A percentile compares a stretch with the other conserved stretches of the same genome.
Conservation (phyloP, 768 basidiomycete species). For the Clathrus columnatus region DNA sequence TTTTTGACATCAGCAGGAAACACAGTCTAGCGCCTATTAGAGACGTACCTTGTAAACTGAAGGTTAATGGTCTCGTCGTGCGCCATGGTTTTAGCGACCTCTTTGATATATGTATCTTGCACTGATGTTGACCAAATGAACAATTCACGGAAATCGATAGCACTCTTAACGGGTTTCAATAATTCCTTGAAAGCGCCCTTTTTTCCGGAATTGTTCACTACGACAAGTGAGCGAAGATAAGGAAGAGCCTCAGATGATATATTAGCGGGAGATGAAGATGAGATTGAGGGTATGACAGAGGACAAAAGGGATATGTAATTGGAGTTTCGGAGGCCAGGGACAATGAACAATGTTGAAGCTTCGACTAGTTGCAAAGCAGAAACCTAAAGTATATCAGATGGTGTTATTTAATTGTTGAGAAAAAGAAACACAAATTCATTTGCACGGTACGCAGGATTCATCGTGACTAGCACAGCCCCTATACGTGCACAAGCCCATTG, state of each 20-base stretch:
- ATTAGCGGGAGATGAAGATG: constrained; percentile 38
- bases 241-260: constrained; percentile 55
- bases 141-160: constrained; percentile 64
- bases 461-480: constrained; percentile 74
- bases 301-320: constrained; percentile 53
- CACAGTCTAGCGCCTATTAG: not conserved
- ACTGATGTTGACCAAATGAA: constrained; percentile 51
- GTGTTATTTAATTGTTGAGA: not conserved
- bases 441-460: constrained; percentile 73
- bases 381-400: constrained; percentile 27
- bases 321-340: constrained; percentile 60
- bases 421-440: constrained; percentile 46
- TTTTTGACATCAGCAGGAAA: too few relatives aligned
- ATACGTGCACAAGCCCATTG: constrained; percentile 85
- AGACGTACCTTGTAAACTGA: constrained; percentile 70
- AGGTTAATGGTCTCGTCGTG: constrained; percentile 72
- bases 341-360: constrained; percentile 61
- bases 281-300: constrained; percentile 48
- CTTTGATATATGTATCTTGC: constrained; percentile 36
- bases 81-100: constrained; percentile 32
- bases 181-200: constrained; percentile 32
- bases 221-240: constrained; percentile 49
- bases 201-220: constrained; percentile 53
- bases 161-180: constrained; percentile 35
- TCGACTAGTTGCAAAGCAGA: constrained; percentile 53